Percentiles rank a stretch among this genome's conserved stretches.
Evolutionary conservation across 2,329 filamentous ascomycete species (phyloP).

Genomic region (Sclerotiophoma versabilis): DNA sequence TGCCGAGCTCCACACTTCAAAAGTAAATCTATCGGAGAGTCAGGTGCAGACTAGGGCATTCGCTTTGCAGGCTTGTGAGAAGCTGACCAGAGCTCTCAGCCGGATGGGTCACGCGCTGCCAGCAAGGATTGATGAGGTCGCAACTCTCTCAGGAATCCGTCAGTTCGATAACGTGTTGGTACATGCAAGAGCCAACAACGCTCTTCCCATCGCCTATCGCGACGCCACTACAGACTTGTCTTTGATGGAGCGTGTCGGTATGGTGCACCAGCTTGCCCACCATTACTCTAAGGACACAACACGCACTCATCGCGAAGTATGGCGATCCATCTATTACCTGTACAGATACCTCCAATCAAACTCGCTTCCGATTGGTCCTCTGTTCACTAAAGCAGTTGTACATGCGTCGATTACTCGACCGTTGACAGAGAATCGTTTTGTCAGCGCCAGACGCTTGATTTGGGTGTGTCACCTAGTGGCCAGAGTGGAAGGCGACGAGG

Average conservation of each 20-base stretch:
- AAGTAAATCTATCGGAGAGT: neutral
- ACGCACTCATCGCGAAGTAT: slow-evolving; percentile 25
- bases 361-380: slow-evolving; percentile 32
- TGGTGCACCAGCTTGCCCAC: slow-evolving; percentile 45
- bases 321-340: slow-evolving; percentile 38
- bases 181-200: slow-evolving; percentile 27
- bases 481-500: slow-evolving; percentile 36
- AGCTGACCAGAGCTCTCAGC: slow-evolving; percentile 13
- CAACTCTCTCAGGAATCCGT: slow-evolving; percentile 18
- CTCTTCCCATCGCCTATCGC: slow-evolving; percentile 35
- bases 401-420: slow-evolving; percentile 35
- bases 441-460: slow-evolving; percentile 35
- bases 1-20: neutral
- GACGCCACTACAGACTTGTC: slow-evolving; percentile 22
- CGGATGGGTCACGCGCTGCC: slow-evolving; percentile 7
- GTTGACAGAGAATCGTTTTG: slow-evolving; percentile 36
- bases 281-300: slow-evolving; percentile 40
- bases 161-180: slow-evolving; percentile 39
- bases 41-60: neutral
- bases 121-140: slow-evolving; percentile 5
- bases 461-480: slow-evolving; percentile 43
- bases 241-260: slow-evolving; percentile 19
- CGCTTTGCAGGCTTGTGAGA: slow-evolving; percentile 12
- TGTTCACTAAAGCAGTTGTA: slow-evolving; percentile 42
- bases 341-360: slow-evolving; percentile 36